These are phyloP conservation scores for Gautieria morchelliformis DNA, from an alignment of 768 basidiomycete species.

Conservation along the genomic window DNA sequence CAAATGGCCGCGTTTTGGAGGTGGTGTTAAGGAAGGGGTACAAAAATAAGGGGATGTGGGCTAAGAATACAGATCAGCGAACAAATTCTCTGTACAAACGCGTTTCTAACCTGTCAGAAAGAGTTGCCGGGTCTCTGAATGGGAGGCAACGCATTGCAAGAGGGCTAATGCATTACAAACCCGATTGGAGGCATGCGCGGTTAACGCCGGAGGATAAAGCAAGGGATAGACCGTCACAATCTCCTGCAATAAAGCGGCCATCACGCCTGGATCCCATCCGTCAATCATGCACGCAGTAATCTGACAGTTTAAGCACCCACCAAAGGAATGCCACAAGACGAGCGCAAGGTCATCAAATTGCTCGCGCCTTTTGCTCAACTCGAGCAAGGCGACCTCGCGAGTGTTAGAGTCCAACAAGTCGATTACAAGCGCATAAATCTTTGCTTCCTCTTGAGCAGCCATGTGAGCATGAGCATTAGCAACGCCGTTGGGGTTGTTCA, in stretches of 20 bases:
- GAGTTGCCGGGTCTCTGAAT: slow-evolving; percentile 89
- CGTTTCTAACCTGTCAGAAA: slow-evolving; percentile 75
- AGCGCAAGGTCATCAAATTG: slow-evolving; percentile 98
- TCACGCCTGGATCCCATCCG: slow-evolving; percentile 55
- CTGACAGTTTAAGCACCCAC: slow-evolving; percentile 31
- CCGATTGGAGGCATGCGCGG: slow-evolving; percentile 94
- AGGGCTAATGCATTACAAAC: slow-evolving; percentile 98
- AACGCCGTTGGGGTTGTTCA: background rate
- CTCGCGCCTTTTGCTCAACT: slow-evolving; percentile 97
- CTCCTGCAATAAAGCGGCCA: slow-evolving; percentile 95
- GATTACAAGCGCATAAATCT: slow-evolving; percentile 87
- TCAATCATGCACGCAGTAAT: background rate
- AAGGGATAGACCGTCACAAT: slow-evolving; percentile 98
- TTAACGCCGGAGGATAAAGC: slow-evolving; percentile 89
- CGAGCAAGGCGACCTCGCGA: slow-evolving; percentile 85
- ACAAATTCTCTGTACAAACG: background rate
- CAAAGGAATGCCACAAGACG: slow-evolving; percentile 97
- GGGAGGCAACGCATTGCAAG: slow-evolving; percentile 96
- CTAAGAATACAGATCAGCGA: slow-evolving; percentile 28
- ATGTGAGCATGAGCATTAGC: background rate
- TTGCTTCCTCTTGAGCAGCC: slow-evolving; percentile 46
- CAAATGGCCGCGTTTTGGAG: slow-evolving; percentile 97
- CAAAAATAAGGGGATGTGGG: slow-evolving; percentile 89
- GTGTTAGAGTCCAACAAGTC: slow-evolving; percentile 74
- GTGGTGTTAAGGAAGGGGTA: slow-evolving; percentile 99